These are phyloP conservation scores for Hanseniaspora sp. DNA, from an alignment of 1,139 yeast genomes.

Conservation along the genomic window DNA sequence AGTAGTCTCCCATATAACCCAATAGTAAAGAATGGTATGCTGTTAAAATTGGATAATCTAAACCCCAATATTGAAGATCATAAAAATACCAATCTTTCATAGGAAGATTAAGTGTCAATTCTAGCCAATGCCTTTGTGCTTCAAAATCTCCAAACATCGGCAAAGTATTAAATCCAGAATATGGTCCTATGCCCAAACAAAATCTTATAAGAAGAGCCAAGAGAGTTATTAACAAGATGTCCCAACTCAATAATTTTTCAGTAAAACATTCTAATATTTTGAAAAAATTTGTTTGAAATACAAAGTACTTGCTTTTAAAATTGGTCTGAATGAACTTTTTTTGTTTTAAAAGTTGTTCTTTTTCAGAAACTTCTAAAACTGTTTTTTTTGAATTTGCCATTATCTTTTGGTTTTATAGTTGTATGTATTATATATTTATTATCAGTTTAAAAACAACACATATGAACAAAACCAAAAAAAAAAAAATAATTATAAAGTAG, in stretches of 20 bases:
- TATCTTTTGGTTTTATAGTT: not conserved
- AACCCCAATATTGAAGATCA: conserved; percentile 88
- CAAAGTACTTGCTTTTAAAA: not conserved
- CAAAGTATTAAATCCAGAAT: conserved; percentile 55
- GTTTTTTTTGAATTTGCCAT: not conserved
- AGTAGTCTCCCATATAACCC: conserved; percentile 52
- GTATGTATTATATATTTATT: not conserved
- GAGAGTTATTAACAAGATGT: conserved; percentile 25
- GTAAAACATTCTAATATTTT: conserved; percentile 7
- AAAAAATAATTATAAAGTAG: too few species aligned
- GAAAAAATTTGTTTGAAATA: conserved; percentile 9
- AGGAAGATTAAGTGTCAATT: conserved; percentile 69
- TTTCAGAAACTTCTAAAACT: not conserved
- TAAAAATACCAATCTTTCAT: conserved; percentile 73
- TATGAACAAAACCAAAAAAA: not conserved
- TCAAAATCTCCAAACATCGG: conserved; percentile 95
- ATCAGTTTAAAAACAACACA: not conserved
- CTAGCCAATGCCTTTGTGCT: conserved; percentile 98
- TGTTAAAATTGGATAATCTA: conserved; percentile 94
- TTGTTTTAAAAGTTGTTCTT: not conserved
- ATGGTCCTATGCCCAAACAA: conserved; percentile 83
- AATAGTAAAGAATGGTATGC: conserved; percentile 81
- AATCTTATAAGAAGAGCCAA: conserved; percentile 67
- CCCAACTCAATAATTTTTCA: conserved; percentile 4
- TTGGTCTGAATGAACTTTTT: not conserved